These are phyloP conservation scores for Fusarium verrucosum DNA, from an alignment of 2,329 filamentous ascomycete genomes.

Conservation along the genomic window DNA sequence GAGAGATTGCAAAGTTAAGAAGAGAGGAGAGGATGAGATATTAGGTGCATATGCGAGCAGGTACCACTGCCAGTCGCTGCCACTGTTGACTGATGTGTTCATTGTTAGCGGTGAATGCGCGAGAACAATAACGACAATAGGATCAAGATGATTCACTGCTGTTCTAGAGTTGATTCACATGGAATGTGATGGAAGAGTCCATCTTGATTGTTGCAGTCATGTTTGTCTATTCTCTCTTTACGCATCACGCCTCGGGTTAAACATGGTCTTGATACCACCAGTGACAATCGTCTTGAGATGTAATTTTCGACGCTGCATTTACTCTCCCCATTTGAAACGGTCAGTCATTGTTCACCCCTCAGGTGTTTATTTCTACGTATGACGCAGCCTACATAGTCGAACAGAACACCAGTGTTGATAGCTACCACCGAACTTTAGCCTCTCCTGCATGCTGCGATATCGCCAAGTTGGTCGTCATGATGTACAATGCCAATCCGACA, in stretches of 20 bases:
- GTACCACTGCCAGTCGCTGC: background rate
- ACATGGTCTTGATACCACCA: slow-evolving; percentile 39
- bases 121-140: background rate
- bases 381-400: slow-evolving; percentile 42
- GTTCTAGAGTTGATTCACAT: background rate
- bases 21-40: background rate
- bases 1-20: background rate
- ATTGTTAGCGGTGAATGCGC: background rate
- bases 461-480: slow-evolving; percentile 74
- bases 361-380: slow-evolving; percentile 26
- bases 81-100: too few relatives aligned
- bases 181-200: background rate
- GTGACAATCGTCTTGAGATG: slow-evolving; percentile 64
- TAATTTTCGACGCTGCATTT: slow-evolving; percentile 70
- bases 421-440: slow-evolving; percentile 76
- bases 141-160: background rate
- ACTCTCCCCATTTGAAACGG: slow-evolving; percentile 61
- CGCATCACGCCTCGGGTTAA: background rate
- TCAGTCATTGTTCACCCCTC: slow-evolving; percentile 17
- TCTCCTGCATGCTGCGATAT: slow-evolving; percentile 73
- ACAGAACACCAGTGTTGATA: slow-evolving; percentile 63
- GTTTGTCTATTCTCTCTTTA: background rate
- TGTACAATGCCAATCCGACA: slow-evolving; percentile 72
- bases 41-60: background rate
- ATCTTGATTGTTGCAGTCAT: background rate